phyloP scores from a whole-genome alignment of 2,329 filamentous ascomycete genomes.

The Cercospora sp. region DNA sequence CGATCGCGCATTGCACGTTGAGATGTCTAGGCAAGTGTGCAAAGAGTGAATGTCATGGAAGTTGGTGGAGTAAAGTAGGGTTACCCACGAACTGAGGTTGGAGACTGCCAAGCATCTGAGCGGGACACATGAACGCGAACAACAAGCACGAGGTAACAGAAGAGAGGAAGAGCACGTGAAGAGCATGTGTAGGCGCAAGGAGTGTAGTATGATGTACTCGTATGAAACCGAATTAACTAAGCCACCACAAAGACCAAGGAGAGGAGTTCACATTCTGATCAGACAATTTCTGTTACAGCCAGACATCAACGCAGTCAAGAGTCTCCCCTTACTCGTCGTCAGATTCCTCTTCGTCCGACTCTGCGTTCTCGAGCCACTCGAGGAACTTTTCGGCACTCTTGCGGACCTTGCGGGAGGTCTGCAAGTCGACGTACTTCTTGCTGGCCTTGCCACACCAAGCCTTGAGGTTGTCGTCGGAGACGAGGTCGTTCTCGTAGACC shows the following conservation, averaged over 20 bases:
- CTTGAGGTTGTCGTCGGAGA: constrained; percentile 83
- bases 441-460: constrained; percentile 93
- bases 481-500: constrained; percentile 86
- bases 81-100: neutral
- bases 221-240: constrained; percentile 14
- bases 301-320: constrained; percentile 1
- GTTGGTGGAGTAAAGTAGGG: neutral
- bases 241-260: constrained; percentile 11
- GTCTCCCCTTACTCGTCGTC: constrained; percentile 22
- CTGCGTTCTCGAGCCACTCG: constrained; percentile 71
- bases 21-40: neutral
- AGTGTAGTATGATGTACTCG: constrained; percentile 7
- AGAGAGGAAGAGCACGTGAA: neutral
- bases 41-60: neutral
- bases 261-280: constrained; percentile 20
- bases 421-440: constrained; percentile 94
- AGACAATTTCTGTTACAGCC: constrained; percentile 7
- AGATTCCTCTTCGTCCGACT: constrained; percentile 35
- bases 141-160: neutral
- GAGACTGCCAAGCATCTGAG: neutral
- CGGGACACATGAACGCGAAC: neutral
- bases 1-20: neutral
- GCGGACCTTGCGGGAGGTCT: constrained; percentile 90
- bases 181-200: constrained; percentile 4
- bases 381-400: constrained; percentile 93